Evolutionary conservation across 108 stramenopile genomes (phyloP).

Genomic region (Skeletonema costatum): DNA sequence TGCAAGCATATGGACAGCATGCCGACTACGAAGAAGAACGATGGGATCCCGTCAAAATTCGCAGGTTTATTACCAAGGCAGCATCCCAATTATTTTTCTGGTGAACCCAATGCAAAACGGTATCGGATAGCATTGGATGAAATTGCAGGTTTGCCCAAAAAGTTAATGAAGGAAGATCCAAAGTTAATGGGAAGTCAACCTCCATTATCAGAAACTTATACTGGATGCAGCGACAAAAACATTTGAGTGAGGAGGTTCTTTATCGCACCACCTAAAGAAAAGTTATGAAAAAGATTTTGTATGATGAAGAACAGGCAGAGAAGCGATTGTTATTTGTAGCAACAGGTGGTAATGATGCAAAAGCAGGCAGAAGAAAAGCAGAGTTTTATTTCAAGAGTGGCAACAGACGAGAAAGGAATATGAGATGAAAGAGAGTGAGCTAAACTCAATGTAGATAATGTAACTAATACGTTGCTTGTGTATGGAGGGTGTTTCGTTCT

Average conservation of each 20-base stretch:
- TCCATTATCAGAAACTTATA: conserved; percentile 81
- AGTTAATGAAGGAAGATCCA: conserved; percentile 32
- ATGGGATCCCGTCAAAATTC: conserved; percentile 68
- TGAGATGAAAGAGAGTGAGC: conserved; percentile 8
- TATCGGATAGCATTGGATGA: conserved; percentile 85
- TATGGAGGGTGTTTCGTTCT: too few species aligned
- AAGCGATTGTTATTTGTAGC: neutral
- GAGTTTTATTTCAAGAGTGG: conserved; percentile 39
- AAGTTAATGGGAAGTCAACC: conserved; percentile 26
- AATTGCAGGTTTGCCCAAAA: conserved; percentile 66
- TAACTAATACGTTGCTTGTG: too few species aligned
- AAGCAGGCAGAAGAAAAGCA: neutral
- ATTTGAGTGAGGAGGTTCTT: conserved; percentile 78
- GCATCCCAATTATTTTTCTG: conserved; percentile 83
- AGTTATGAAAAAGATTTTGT: conserved; percentile 64
- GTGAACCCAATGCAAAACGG: conserved; percentile 82
- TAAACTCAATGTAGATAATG: neutral
- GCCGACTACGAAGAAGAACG: conserved; percentile 68
- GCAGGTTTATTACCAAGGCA: conserved; percentile 77
- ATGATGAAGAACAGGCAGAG: conserved; percentile 41
- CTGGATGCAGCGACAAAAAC: conserved; percentile 62
- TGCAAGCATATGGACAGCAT: conserved; percentile 71
- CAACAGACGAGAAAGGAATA: conserved; percentile 37
- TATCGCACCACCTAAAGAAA: conserved; percentile 71
- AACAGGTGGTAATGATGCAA: neutral